A percentile compares a stretch with the other conserved stretches of the same genome.
These are phyloP conservation scores for Aspergillus niger DNA, from an alignment of 2,329 filamentous ascomycete genomes.

Conservation along the genomic window DNA sequence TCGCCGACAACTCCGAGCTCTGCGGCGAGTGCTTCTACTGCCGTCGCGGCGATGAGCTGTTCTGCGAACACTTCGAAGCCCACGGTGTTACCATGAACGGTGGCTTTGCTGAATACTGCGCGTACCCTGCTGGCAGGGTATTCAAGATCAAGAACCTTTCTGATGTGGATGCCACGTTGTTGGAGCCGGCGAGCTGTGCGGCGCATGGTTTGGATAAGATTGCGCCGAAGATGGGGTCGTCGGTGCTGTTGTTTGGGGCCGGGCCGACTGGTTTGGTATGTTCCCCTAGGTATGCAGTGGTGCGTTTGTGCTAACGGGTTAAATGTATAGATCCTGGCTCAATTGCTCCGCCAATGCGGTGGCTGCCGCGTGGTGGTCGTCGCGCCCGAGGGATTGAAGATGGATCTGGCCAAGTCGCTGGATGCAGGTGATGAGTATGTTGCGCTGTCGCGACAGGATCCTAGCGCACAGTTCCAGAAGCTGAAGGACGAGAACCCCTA, in stretches of 20 bases:
- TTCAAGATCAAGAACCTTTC: conserved; percentile 69
- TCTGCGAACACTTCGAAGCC: conserved; percentile 70
- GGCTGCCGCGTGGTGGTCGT: conserved; percentile 70
- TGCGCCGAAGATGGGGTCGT: conserved; percentile 63
- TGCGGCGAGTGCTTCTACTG: conserved; percentile 75
- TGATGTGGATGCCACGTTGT: conserved; percentile 68
- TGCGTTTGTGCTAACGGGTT: conserved; percentile 54
- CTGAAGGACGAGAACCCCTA: conserved; percentile 68
- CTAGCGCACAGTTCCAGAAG: conserved; percentile 61
- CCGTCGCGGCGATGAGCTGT: conserved; percentile 65
- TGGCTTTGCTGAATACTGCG: conserved; percentile 71
- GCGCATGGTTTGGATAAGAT: conserved; percentile 71
- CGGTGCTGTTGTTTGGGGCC: conserved; percentile 68
- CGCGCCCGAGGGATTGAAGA: conserved; percentile 69
- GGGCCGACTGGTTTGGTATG: conserved; percentile 67
- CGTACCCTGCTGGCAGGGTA: conserved; percentile 57
- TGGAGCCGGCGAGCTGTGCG: conserved; percentile 72
- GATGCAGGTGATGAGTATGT: conserved; percentile 53
- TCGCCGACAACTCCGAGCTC: conserved; percentile 58
- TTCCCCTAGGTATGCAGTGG: conserved; percentile 65
- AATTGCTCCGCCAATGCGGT: conserved; percentile 65
- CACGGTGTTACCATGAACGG: conserved; percentile 64
- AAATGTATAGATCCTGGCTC: conserved; percentile 56
- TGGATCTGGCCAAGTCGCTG: conserved; percentile 63
- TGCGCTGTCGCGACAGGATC: conserved; percentile 51